Percentiles rank a stretch among this genome's conserved stretches.
phyloP scores from a whole-genome alignment of 495 filamentous ascomycete genomes.

The Massariosphaeria phaeospora region DNA sequence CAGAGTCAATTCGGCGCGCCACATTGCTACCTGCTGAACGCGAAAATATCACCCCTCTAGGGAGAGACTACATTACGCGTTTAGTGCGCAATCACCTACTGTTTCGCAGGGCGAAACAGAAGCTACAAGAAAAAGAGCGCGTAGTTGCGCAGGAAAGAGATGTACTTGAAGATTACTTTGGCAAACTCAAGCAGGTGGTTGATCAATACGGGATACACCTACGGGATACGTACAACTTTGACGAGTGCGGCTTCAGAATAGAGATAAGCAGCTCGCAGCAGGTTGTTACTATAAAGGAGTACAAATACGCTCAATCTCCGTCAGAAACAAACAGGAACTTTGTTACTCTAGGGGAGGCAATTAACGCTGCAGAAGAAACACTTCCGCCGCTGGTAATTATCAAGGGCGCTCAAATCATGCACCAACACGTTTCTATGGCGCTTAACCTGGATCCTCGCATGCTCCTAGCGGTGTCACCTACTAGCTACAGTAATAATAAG shows the following conservation, averaged over 20 bases:
- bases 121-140: neutral
- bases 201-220: too few relatives aligned
- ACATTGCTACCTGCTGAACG: neutral
- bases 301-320: neutral
- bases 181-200: neutral
- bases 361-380: neutral
- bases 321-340: neutral
- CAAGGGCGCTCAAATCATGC: neutral
- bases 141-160: neutral
- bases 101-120: neutral
- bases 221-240: neutral
- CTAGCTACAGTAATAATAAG: neutral
- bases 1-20: neutral
- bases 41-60: neutral
- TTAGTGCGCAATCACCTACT: neutral
- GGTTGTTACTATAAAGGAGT: neutral
- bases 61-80: too few relatives aligned
- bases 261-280: neutral
- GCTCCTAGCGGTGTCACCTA: neutral
- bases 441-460: neutral
- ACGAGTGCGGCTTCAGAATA: neutral
- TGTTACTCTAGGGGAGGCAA: neutral
- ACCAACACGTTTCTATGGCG: neutral
- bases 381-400: neutral
- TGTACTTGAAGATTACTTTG: neutral